Evolutionary conservation across 2,329 filamentous ascomycete species (phyloP).

Genomic region (Phialophora expanda): DNA sequence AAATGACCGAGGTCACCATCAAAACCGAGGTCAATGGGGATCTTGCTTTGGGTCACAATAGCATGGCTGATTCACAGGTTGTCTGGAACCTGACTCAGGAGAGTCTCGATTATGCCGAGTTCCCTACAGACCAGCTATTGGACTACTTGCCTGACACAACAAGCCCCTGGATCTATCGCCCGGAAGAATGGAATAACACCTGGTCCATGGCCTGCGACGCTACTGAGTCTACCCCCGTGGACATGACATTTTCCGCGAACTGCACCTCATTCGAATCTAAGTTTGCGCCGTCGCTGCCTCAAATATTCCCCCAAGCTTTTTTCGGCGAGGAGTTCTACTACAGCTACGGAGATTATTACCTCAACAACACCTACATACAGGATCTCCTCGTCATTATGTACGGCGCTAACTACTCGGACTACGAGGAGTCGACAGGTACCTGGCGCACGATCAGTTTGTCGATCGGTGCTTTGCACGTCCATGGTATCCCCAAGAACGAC

Average conservation of each 20-base stretch:
- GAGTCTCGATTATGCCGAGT: constrained; percentile 22
- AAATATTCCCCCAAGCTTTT: neutral
- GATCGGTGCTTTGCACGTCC: constrained; percentile 15
- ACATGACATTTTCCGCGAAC: constrained; percentile 10
- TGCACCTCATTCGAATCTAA: constrained; percentile 17
- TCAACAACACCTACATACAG: constrained; percentile 13
- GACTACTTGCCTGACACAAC: constrained; percentile 27
- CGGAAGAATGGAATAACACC: constrained; percentile 29
- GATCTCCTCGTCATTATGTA: constrained; percentile 25
- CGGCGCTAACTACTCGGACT: constrained; percentile 17
- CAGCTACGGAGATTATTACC: constrained; percentile 5
- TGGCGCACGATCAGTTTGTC: constrained; percentile 14
- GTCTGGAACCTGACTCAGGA: constrained; percentile 22
- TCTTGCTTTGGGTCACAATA: constrained; percentile 15
- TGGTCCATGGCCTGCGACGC: constrained; percentile 28
- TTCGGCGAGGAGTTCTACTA: constrained; percentile 3
- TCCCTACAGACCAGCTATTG: constrained; percentile 23
- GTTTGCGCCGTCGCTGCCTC: neutral
- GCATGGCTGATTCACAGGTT: constrained; percentile 15
- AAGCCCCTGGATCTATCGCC: constrained; percentile 23
- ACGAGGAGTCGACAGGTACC: constrained; percentile 3
- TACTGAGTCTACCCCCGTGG: constrained; percentile 14
- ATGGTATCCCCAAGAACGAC: constrained; percentile 17
- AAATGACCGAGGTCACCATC: constrained; percentile 6
- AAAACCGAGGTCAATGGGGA: constrained; percentile 17